Percentiles rank a stretch among this genome's conserved stretches.
Conservation (phyloP, 768 basidiomycete genomes). For the Termitomyces sp. region DNA sequence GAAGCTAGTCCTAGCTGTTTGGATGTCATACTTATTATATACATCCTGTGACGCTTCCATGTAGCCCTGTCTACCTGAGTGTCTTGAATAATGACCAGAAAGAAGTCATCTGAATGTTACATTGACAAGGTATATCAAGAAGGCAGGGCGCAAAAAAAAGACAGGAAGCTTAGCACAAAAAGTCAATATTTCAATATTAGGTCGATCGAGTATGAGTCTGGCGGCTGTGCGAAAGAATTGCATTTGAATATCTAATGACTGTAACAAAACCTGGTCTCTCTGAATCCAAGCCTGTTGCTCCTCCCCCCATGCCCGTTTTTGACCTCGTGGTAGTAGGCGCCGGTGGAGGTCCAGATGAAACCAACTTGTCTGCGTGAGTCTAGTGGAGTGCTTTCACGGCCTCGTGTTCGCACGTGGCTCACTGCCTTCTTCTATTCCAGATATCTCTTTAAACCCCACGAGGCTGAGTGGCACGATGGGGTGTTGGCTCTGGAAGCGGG, state of each 20-base stretch:
- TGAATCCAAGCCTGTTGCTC: background rate
- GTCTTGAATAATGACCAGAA: background rate
- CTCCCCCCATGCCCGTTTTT: slow-evolving; percentile 41
- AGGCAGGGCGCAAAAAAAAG: background rate
- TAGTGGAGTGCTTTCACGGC: background rate
- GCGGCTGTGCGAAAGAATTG: slow-evolving; percentile 9
- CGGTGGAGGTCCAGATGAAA: slow-evolving; percentile 89
- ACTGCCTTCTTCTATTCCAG: slow-evolving; percentile 32
- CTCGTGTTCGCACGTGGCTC: slow-evolving; percentile 14
- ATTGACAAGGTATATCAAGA: background rate
- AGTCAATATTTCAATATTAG: slow-evolving; percentile 11
- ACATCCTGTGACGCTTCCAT: background rate
- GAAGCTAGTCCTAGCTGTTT: background rate
- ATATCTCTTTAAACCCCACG: slow-evolving; percentile 79
- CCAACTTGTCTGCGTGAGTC: slow-evolving; percentile 80
- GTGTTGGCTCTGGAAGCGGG: slow-evolving; percentile 86
- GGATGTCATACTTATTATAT: background rate
- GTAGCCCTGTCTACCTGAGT: background rate
- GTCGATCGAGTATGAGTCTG: background rate
- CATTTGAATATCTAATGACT: slow-evolving; percentile 8
- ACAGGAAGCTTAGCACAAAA: background rate
- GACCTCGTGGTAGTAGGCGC: slow-evolving; percentile 74
- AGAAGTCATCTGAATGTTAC: background rate
- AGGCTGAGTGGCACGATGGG: slow-evolving; percentile 71
- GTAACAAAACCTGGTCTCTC: slow-evolving; percentile 8